Base-by-base conservation (phyloP, 202 grass and related monocot species). In the Schoenoplectus tabernaemontani region DNA sequence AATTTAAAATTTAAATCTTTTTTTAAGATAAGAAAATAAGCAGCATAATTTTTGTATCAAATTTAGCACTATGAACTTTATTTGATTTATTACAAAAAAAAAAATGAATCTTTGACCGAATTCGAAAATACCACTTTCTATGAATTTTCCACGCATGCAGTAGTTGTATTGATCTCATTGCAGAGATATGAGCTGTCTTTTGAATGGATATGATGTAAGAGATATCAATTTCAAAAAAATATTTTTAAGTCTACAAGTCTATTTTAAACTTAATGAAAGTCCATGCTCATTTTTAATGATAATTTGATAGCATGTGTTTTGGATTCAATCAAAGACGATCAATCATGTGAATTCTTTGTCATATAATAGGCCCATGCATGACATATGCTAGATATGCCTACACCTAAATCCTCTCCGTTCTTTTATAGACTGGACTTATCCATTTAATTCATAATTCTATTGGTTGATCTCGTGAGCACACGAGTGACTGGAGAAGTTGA, bases 301-400 rank as follows among this genome's bases (percentile, higher is more conserved):
- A 42, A 79, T 41, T 20, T 62, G 57, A 43, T 30, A 56, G 67
- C 68, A 80, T 80, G 60, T 82, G 15, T 77, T 83, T 78, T 59
- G 28, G 80, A 86, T 82, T 77, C 63, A 72, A 77, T 59, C 64
- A 80, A 85, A 71, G 47, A 7, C 41, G 33, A 70, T 26, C 4
- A 5, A 79, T 51, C 77, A 61, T 84, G 76, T 70, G 38, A 70
- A 50, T 34, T 75, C 47, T 36, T 73, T 75, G 70, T 19, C 46
- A 19, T 53, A 19, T 75, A 54, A 75, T 34, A 54, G 47, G 7
- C 19, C n/a, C 26, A 47, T 53, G 15, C 15, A 50, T 75, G 70
- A 75, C 70, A 54, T 75, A 75, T 75, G 70, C 46, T 54, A 36
- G 44, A 54, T 17, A 48, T 47, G 9, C 37, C 19, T 43, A 1